Conservation (phyloP, 2,329 filamentous ascomycete species). For the Acephala macrosclerotiorum region DNA sequence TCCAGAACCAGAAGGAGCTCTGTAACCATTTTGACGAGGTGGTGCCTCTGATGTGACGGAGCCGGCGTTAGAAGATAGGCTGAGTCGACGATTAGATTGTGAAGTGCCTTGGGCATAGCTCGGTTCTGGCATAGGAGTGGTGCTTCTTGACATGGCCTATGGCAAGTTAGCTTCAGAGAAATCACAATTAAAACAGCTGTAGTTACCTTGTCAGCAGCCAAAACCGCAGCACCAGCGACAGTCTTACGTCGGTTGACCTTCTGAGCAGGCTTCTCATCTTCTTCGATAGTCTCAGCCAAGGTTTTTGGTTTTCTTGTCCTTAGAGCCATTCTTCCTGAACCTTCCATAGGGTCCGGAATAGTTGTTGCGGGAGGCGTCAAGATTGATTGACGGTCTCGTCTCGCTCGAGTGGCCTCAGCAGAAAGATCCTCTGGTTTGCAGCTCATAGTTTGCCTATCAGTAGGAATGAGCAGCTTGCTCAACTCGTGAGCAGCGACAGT, state of each 20-base stretch:
- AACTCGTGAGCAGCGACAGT: conserved; percentile 83
- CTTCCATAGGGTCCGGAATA: conserved; percentile 38
- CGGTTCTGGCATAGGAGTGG: conserved; percentile 41
- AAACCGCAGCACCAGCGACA: conserved; percentile 59
- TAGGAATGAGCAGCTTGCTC: conserved; percentile 81
- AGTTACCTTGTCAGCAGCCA: conserved; percentile 53
- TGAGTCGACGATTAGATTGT: conserved; percentile 49
- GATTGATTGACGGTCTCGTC: conserved; percentile 69
- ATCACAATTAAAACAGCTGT: neutral
- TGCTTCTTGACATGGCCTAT: conserved; percentile 36
- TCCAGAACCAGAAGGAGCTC: conserved; percentile 41
- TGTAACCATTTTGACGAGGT: conserved; percentile 29
- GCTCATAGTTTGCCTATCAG: conserved; percentile 76
- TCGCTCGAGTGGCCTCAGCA: conserved; percentile 66
- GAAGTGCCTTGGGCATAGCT: conserved; percentile 36
- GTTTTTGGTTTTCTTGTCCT: conserved; percentile 72
- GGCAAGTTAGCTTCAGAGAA: conserved; percentile 17
- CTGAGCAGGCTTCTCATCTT: conserved; percentile 50
- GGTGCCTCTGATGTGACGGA: conserved; percentile 37
- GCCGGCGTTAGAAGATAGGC: conserved; percentile 51
- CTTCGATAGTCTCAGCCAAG: conserved; percentile 57
- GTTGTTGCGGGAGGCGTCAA: conserved; percentile 48
- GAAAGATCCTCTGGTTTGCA: conserved; percentile 81
- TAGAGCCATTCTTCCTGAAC: conserved; percentile 69
- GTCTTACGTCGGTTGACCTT: conserved; percentile 65